A percentile compares a stretch with the other conserved stretches of the same genome.
Conservation (phyloP, 305 asterid species). For the Salvia sclarea region DNA sequence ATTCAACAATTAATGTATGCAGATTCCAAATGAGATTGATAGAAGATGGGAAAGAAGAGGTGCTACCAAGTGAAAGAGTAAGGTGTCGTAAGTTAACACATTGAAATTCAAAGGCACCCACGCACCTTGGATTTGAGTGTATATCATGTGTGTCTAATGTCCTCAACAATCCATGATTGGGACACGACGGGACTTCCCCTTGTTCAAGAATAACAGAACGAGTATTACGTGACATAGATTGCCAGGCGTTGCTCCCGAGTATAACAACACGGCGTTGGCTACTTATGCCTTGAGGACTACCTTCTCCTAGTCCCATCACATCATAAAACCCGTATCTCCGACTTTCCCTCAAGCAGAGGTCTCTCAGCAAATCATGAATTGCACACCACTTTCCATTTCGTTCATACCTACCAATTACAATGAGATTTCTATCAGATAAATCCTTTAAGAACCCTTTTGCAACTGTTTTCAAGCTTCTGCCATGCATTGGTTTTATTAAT, state of each 20-base stretch:
- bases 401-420: too few species aligned
- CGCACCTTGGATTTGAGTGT: too few species aligned
- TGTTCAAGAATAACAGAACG: constrained; percentile 16
- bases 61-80: too few species aligned
- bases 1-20: neutral
- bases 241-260: neutral
- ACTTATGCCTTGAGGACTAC: neutral
- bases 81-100: constrained; percentile 9
- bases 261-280: constrained; percentile 23
- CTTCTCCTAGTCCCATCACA: neutral
- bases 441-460: neutral
- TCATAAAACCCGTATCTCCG: neutral
- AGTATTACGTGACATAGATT: neutral
- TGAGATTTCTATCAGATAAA: too few species aligned
- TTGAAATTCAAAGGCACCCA: neutral
- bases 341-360: constrained; percentile 24
- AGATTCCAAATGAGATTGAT: constrained; percentile 23
- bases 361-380: constrained; percentile 36
- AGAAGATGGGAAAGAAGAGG: neutral
- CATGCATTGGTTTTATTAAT: neutral
- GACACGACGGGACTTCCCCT: rapidly evolving
- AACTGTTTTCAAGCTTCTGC: neutral
- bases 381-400: too few species aligned
- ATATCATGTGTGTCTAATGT: neutral
- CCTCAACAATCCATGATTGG: neutral